phyloP scores from a whole-genome alignment of 78 protist species.

The Paratrimastix pyriformis region DNA sequence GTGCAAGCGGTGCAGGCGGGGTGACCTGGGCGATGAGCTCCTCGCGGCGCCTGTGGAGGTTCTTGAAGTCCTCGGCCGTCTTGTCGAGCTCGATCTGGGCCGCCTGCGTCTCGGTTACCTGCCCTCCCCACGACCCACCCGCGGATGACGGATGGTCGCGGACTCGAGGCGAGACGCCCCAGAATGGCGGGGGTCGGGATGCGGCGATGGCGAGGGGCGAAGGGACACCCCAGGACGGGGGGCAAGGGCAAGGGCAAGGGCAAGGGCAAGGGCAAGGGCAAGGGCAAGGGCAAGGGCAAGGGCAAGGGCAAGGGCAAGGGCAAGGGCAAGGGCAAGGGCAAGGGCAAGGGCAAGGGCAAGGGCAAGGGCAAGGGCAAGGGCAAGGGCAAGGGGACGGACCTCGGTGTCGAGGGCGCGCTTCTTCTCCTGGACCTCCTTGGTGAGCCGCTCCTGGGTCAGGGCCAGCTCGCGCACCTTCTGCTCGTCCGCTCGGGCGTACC shows the following conservation, averaged over 20 bases:
- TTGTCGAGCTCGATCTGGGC: slow-evolving; percentile 61
- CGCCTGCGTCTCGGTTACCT: slow-evolving; percentile 54
- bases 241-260: too few species aligned
- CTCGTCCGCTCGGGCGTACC: slow-evolving; percentile 30
- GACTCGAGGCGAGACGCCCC: too few species aligned
- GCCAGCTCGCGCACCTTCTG: slow-evolving; percentile 31
- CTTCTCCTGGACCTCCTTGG: slow-evolving; percentile 17
- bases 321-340: too few species aligned
- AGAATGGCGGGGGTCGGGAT: too few species aligned
- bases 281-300: too few species aligned
- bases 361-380: neutral
- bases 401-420: slow-evolving; percentile 35
- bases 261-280: too few species aligned
- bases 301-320: too few species aligned
- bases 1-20: neutral
- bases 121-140: too few species aligned
- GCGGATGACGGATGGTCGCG: too few species aligned
- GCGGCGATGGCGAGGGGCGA: too few species aligned
- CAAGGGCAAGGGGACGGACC: slow-evolving; percentile 9
- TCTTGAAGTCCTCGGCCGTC: slow-evolving; percentile 53
- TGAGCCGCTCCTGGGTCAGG: slow-evolving; percentile 39
- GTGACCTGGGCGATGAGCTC: slow-evolving; percentile 27
- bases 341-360: too few species aligned
- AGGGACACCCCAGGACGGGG: too few species aligned
- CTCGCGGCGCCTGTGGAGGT: slow-evolving; percentile 45